phyloP scores from a whole-genome alignment of 164 flowering plant species.

The Vitis labrusca region DNA sequence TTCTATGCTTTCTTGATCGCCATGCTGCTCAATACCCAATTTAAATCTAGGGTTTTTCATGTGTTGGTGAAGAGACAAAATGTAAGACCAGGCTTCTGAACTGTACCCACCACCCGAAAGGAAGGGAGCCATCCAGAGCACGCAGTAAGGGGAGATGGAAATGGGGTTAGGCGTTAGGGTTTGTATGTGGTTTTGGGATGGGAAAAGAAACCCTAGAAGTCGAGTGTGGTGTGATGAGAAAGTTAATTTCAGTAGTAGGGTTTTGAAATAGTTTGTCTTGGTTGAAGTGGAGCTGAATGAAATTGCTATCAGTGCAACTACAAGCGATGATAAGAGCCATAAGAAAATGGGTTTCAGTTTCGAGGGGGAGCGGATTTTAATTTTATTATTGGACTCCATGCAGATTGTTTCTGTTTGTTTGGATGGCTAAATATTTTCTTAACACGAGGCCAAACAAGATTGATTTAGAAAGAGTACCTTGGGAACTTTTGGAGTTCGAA shows the following conservation, averaged over 20 bases:
- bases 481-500: too few relatives aligned
- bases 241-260: conserved; percentile 21
- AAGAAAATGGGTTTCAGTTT: conserved; percentile 9
- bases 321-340: conserved; percentile 6
- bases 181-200: conserved; percentile 15
- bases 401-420: too few relatives aligned
- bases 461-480: too few relatives aligned
- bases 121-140: conserved; percentile 89
- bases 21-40: conserved; percentile 66
- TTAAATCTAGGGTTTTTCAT: conserved; percentile 31
- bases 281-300: conserved; percentile 12
- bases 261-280: conserved; percentile 18
- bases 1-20: conserved; percentile 52
- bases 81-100: conserved; percentile 87
- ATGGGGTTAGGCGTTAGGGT: conserved; percentile 14
- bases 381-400: conserved; percentile 14
- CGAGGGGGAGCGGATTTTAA: neutral
- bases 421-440: too few relatives aligned
- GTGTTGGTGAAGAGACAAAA: conserved; percentile 43
- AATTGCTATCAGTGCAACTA: conserved; percentile 30
- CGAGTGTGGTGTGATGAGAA: conserved; percentile 14
- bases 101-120: conserved; percentile 87
- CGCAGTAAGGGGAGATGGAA: conserved; percentile 32
- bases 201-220: conserved; percentile 17
- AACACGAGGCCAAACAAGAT: too few relatives aligned